Base-by-base conservation (phyloP, 768 basidiomycete genomes). In the Saitozyma sp. region DNA sequence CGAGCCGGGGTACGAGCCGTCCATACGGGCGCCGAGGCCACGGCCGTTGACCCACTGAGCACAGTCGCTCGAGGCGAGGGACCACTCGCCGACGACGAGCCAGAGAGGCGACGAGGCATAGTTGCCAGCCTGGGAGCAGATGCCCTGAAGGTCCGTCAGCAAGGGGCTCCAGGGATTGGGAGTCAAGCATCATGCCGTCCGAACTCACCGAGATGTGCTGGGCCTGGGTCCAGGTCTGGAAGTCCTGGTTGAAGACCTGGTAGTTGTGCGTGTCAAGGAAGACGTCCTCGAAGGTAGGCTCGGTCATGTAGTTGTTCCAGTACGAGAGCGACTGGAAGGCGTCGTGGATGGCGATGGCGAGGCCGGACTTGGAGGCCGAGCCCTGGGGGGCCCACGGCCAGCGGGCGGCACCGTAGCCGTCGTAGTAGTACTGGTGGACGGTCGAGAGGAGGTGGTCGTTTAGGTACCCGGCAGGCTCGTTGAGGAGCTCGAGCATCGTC, bases 1-100 rank as follows among this genome's bases (percentile, higher is more conserved):
- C 0, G 73, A 75, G 45, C 69, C 71, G 48, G 76, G 62, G 62
- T 72, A 76, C 0, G 75, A 63, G 3, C 78, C 79, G 62, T 80
- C 80, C 62, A 79, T 79, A 56, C 79, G 66, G 20, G 79, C 66
- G n/a, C 78, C 79, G 50, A 76, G 53, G 50, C 75, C 75, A 41
- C 74, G 62, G n/a, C 76, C 75, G 60, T 78, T 77, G 49, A 78
- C 59, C 53, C 64, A 76, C 17, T 54, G 50, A 1, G 79, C 78
- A 62, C 80, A 81, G 46, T 81, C 80, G n/a, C 78, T 79, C 13
- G 59, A 61, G 4, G 78, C 77, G 8, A 76, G 49, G 4, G 75
- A 66, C 78, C 79, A 80, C 66, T 80, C 79, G 38, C 79, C 78
- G 17, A 78, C 72, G 43, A 79, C 61, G n/a, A 76, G 67, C 76